Evolutionary conservation across 139 green algal species (phyloP), one percentile per base, ranked within the genome.

Genomic region (Chlamydomonas schloesseri): DNA sequence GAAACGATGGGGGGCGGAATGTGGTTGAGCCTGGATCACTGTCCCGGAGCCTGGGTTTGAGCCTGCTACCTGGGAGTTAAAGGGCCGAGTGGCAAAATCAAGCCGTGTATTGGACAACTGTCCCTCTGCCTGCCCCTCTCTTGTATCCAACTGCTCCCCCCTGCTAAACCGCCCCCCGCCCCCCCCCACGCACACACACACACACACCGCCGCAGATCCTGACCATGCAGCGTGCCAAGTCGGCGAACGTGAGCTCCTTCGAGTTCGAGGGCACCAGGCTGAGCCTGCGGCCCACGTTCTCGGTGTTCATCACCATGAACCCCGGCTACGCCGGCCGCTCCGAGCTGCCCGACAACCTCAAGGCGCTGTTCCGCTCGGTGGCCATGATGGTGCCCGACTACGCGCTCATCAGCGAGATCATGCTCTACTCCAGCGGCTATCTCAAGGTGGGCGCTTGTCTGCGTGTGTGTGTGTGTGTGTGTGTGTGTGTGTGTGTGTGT

Each of bases 251-350:
- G 37, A 93, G 93, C 81, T 85, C 88, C 9, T 97, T 98, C 83
- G 94, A 96, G 81, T 98, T 98, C 91, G 95, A 98, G 83, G 95
- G 94, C 77, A 95, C 93, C 46, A 90, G 92, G 78, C 90, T 97
- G 53, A 78, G 75, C 36, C 89, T 98, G 31, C 91, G 91, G 18
- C 88, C 91, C 71, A 95, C 94, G 23, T 97, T 94, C 83, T 91
- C 84, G 42, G 94, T 97, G 24, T 98, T 97, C 88, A 97, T 98
- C 92, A 98, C 95, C 80, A 98, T 98, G 95, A 97, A 97, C 91
- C 94, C 94, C 13, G 94, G 94, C 18, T 87, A 87, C 64, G 87
- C 87, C 15, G 94, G 93, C 31, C 91, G 95, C 58, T 93, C 87
- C n/a, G 95, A 97, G 91, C 93, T 97, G 73, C 95, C 95, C 18